Base-by-base conservation (phyloP, 1,284 basidiomycete genomes). In the Tremellales sp. region DNA sequence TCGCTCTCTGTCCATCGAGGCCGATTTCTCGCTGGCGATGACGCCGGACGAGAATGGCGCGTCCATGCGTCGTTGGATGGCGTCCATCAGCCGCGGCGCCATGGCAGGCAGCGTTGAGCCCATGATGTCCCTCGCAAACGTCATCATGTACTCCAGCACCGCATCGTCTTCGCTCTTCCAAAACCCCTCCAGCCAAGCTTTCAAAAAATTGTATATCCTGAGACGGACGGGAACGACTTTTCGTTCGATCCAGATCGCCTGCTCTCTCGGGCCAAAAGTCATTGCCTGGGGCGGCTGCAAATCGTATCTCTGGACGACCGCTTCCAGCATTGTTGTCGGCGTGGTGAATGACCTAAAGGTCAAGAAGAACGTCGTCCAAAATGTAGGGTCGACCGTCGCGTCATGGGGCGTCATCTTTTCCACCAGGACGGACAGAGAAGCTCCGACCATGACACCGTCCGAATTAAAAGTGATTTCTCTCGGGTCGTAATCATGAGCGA, bases 381-480 rank as follows among this genome's bases (percentile, higher is more conserved):
- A 92, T 0, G 82, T 81, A 14, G 84, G 77, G 60, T 97, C 92
- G 26, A 88, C 86, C 48, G 74, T 71, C 40, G 84, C 84, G 62
- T 92, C 89, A 64, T 94, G 88, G 2, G 92, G 88, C n/a, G 93
- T 94, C 84, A 98, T 86, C 74, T 88, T 90, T 73, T 94, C 92
- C 8, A 97, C 84, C 34, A 98, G 77, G 2, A 86, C 92, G 13
- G 80, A 78, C 47, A 98, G 75, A 2, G 91, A 92, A 1, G 91
- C 95, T 22, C 93, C 93, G 7, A 93, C 86, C 18, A 98, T 81
- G 51, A 83, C 81, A 2, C 91, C 91, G 14, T 97, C 92, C 37
- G 79, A 79, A 68, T 94, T 95, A 76, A 88, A 92, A 1, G 86
- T 81, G 41, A 95, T 85, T 61, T 97, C 93, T 35, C 85, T 81